Evolutionary conservation across 164 flowering plant species (phyloP).

Genomic region (Stephania cephalantha): DNA sequence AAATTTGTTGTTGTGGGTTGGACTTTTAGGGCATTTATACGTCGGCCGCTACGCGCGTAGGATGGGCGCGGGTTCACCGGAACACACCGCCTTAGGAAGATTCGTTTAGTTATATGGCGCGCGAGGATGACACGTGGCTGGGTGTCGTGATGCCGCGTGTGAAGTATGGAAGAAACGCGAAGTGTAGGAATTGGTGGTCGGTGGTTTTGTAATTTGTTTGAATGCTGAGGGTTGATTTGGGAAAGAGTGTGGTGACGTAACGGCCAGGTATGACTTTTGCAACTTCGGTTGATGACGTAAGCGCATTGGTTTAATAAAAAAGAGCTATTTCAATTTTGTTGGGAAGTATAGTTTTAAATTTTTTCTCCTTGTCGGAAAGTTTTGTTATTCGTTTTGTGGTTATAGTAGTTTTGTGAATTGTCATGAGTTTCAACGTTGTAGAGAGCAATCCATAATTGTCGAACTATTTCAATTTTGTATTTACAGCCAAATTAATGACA

Average conservation of each 20-base stretch:
- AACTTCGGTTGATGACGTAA: constrained; percentile 8
- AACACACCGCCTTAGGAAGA: background rate
- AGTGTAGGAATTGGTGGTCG: background rate
- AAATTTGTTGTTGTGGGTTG: background rate
- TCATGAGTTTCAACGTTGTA: no score
- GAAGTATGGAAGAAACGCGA: background rate
- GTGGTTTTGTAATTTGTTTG: background rate
- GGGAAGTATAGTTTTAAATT: no score
- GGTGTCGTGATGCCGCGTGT: background rate
- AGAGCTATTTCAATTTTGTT: no score
- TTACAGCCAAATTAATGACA: no score
- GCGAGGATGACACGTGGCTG: background rate
- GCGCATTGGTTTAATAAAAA: background rate
- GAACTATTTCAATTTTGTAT: no score
- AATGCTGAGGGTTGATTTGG: background rate
- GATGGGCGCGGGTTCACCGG: background rate
- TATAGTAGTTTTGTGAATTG: no score
- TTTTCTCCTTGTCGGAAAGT: no score
- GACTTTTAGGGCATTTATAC: background rate
- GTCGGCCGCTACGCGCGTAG: constrained; percentile 12
- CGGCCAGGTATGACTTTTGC: background rate
- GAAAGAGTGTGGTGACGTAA: constrained; percentile 3
- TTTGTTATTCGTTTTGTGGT: no score
- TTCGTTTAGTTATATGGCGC: background rate
- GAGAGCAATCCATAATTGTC: no score